Evolutionary conservation across 768 basidiomycete genomes (phyloP), one percentile per base, ranked within the genome.

Genomic region (Panellus pusillus): DNA sequence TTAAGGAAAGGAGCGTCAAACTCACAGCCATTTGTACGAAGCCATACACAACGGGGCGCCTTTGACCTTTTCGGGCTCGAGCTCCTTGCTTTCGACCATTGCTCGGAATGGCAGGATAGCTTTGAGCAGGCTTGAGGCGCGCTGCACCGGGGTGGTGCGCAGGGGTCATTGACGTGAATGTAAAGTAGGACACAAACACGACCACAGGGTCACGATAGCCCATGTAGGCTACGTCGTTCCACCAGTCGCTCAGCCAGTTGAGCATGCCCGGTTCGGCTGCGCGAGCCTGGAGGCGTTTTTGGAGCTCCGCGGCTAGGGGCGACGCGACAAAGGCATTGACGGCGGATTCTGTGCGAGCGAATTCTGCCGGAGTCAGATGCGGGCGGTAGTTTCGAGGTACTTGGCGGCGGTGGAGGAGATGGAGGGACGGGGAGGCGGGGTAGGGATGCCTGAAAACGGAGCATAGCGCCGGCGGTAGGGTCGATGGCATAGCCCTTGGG

Each of bases 241-340:
- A 99, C 97, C 97, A 99, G 47, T 96, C 93, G 43, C 82, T 80
- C n/a, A 99, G 78, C 97, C 97, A 99, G 74, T 80, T 94, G 62
- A 74, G 75, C 47, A 73, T 69, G 15, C 70, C 69, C 1, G 82
- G 79, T 20, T 82, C 76, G 0, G 77, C 75, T 0, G 93, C 93
- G 2, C 94, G 82, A 18, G 80, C 77, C 65, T 91, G 78, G 31
- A 98, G 78, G 2, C 97, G 78, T 32, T 74, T 69, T 72, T 98
- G 96, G 12, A 98, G 79, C 51, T 83, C 81, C 14, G 79, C 76
- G 1, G 84, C 84, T 47, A 83, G 80, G 0, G 87, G 81, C 0
- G 89, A 91, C 9, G 73, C 62, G 17, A 91, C 72, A 69, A 98
- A 98, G 1, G 76, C 72, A 3, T 81, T 72, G 1, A 92, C 89